phyloP scores from a whole-genome alignment of 1,284 basidiomycete species.

The Rhodotorula sp. region DNA sequence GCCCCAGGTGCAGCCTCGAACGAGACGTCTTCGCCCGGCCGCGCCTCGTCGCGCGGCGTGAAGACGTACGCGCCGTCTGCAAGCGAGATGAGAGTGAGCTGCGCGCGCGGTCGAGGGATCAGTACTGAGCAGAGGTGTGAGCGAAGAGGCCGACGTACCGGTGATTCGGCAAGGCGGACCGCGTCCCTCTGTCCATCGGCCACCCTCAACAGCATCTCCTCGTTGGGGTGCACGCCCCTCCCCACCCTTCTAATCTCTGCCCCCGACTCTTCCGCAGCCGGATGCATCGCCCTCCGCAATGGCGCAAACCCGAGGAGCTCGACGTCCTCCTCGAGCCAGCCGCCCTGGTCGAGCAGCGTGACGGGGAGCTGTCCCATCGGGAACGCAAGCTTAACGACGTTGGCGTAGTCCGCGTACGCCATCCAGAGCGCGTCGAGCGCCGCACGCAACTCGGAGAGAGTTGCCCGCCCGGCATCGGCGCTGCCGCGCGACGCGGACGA shows the following conservation, averaged over 20 bases:
- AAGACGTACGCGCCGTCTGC: slow-evolving; percentile 36
- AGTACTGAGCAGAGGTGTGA: too few relatives aligned
- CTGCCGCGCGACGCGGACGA: background rate
- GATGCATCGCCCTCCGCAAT: slow-evolving; percentile 59
- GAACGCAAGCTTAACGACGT: slow-evolving; percentile 67
- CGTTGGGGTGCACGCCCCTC: slow-evolving; percentile 81
- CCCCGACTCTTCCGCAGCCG: background rate
- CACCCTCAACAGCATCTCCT: slow-evolving; percentile 91
- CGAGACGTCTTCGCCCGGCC: background rate
- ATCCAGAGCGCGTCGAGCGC: slow-evolving; percentile 66
- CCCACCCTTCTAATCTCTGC: slow-evolving; percentile 41
- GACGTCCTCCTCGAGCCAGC: slow-evolving; percentile 84
- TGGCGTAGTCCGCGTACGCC: slow-evolving; percentile 69
- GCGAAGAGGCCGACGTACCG: slow-evolving; percentile 55
- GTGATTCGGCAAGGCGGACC: slow-evolving; percentile 61
- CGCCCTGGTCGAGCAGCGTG: slow-evolving; percentile 52
- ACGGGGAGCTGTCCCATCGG: slow-evolving; percentile 66
- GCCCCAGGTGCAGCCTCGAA: background rate
- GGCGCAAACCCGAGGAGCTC: slow-evolving; percentile 89
- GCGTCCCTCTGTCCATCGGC: slow-evolving; percentile 80
- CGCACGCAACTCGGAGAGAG: background rate
- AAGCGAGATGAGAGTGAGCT: slow-evolving; percentile 25
- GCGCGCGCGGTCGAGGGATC: background rate
- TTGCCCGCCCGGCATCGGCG: background rate
- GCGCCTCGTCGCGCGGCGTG: slow-evolving; percentile 26